Conservation (phyloP, 768 basidiomycete genomes). For the Agaricus blazei region DNA sequence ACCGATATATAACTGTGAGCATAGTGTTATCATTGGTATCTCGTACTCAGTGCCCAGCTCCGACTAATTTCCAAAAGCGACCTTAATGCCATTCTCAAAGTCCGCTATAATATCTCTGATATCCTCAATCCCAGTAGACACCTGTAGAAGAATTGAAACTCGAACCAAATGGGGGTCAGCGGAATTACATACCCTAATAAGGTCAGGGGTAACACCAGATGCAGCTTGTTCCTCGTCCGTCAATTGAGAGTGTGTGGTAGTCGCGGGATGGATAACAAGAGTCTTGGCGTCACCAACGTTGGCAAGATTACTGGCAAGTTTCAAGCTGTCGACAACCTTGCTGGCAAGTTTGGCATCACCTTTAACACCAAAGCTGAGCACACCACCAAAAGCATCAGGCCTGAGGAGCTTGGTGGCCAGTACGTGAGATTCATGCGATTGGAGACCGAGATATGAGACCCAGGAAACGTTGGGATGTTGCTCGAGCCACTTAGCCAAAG, state of each 20-base stretch:
- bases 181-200: conserved; percentile 46
- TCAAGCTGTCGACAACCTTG: conserved; percentile 64
- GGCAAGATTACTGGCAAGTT: conserved; percentile 66
- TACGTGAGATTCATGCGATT: conserved; percentile 53
- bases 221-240: conserved; percentile 51
- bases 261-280: conserved; percentile 73
- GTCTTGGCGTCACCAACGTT: conserved; percentile 80
- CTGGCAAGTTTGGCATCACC: conserved; percentile 48
- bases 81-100: conserved; percentile 30
- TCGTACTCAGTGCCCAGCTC: neutral
- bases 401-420: conserved; percentile 55
- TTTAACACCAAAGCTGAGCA: conserved; percentile 75
- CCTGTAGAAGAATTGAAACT: neutral
- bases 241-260: conserved; percentile 74
- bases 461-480: conserved; percentile 63
- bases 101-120: conserved; percentile 39
- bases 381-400: conserved; percentile 56
- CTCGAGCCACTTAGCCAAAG: conserved; percentile 62
- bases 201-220: conserved; percentile 71
- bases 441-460: conserved; percentile 76
- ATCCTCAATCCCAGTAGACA: conserved; percentile 37
- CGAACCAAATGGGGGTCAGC: neutral
- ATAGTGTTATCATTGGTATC: neutral
- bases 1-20: neutral
- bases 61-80: conserved; percentile 16